phyloP scores from a whole-genome alignment of 2,329 filamentous ascomycete species.

The Curvularia sp. region DNA sequence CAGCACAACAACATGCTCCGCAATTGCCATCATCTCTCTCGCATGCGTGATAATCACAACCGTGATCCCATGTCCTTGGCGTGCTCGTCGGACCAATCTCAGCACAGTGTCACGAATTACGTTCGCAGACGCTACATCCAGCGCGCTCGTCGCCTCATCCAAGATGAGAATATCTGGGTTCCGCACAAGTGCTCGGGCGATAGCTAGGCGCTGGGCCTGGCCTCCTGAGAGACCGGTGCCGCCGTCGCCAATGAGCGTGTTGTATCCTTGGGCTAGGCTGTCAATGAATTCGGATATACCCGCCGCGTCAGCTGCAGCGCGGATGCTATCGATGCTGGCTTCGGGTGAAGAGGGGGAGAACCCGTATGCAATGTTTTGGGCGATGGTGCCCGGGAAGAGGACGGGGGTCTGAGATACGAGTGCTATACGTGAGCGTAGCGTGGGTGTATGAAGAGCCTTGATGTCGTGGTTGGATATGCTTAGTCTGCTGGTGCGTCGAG shows the following conservation, averaged over 20 bases:
- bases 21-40: conserved; percentile 84
- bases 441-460: conserved; percentile 63
- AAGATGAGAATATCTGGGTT: conserved; percentile 76
- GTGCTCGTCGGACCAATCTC: conserved; percentile 3
- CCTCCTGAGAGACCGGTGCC: conserved; percentile 78
- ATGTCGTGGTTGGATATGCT: conserved; percentile 67
- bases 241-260: conserved; percentile 78
- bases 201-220: conserved; percentile 80
- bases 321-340: conserved; percentile 55
- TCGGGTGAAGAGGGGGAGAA: conserved; percentile 63
- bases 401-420: conserved; percentile 75
- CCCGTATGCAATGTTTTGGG: conserved; percentile 84
- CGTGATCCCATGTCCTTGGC: conserved; percentile 57
- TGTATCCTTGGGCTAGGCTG: conserved; percentile 73
- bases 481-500: conserved; percentile 49
- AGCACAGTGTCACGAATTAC: conserved; percentile 69
- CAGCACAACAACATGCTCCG: conserved; percentile 73
- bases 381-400: conserved; percentile 78
- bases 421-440: conserved; percentile 67
- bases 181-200: conserved; percentile 78
- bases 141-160: conserved; percentile 84
- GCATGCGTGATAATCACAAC: conserved; percentile 84
- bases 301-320: conserved; percentile 60
- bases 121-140: conserved; percentile 73
- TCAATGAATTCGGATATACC: conserved; percentile 79